Percentiles rank a stretch among this genome's conserved stretches.
These are phyloP conservation scores for Debaryomyces prosopidis DNA, from an alignment of 805 yeast species.

Conservation along the genomic window DNA sequence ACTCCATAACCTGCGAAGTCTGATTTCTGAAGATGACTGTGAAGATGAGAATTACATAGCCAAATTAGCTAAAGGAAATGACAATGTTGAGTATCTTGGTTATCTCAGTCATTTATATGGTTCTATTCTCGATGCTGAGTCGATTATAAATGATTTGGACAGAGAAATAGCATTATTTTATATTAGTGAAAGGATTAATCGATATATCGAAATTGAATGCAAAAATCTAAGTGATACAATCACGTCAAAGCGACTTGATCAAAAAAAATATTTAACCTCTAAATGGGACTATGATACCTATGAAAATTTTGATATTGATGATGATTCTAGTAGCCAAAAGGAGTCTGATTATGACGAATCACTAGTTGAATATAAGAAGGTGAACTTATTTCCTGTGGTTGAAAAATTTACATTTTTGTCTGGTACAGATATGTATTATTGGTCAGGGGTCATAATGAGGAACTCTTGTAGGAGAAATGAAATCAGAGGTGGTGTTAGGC, in stretches of 20 bases:
- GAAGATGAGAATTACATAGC: conserved; percentile 2
- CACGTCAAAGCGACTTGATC: conserved; percentile 32
- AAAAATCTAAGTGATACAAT: conserved; percentile 30
- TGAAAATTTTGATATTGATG: conserved; percentile 41
- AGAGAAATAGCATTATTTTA: conserved; percentile 34
- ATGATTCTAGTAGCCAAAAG: conserved; percentile 16
- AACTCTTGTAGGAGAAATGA: conserved; percentile 94
- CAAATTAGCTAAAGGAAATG: conserved; percentile 13
- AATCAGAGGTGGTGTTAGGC: conserved; percentile 82
- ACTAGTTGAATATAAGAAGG: conserved; percentile 45
- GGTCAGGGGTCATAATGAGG: conserved; percentile 98
- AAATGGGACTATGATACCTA: conserved; percentile 45
- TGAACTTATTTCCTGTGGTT: conserved; percentile 85
- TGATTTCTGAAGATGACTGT: background rate
- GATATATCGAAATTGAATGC: conserved; percentile 32
- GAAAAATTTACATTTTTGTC: conserved; percentile 80
- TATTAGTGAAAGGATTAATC: conserved; percentile 32
- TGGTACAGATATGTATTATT: conserved; percentile 81
- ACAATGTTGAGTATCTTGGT: conserved; percentile 10
- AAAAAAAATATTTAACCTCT: conserved; percentile 27
- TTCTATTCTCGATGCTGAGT: conserved; percentile 34
- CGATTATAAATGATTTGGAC: conserved; percentile 31
- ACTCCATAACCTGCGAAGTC: background rate
- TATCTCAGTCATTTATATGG: conserved; percentile 32
- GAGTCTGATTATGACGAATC: conserved; percentile 41